Conservation (phyloP, 768 basidiomycete species). For the Boletus rufocinnamomeus region DNA sequence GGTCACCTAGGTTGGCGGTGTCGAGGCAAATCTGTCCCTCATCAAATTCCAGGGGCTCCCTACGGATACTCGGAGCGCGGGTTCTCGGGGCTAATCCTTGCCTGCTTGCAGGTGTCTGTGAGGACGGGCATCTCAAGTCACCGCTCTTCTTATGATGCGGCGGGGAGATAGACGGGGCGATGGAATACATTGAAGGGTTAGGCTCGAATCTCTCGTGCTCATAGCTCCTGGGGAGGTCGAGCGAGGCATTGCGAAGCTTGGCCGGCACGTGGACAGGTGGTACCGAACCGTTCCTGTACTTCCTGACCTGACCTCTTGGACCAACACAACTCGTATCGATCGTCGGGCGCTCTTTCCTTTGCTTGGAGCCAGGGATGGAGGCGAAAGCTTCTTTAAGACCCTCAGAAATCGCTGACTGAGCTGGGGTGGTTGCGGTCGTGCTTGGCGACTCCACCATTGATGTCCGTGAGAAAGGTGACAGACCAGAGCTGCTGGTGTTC, state of each 20-base stretch:
- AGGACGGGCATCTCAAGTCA: conserved; percentile 24
- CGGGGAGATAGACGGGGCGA: conserved; percentile 32
- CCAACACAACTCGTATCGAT: conserved; percentile 36
- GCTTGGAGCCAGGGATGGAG: conserved; percentile 23
- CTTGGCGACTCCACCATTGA: conserved; percentile 29
- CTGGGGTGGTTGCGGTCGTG: conserved; percentile 32
- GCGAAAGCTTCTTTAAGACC: conserved; percentile 9
- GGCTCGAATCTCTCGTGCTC: conserved; percentile 31
- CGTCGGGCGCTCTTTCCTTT: conserved; percentile 34
- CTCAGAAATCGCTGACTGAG: conserved; percentile 26
- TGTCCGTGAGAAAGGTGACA: conserved; percentile 34
- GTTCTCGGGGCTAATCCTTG: conserved; percentile 25
- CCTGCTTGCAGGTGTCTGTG: conserved; percentile 30
- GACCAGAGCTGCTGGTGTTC: conserved; percentile 24
- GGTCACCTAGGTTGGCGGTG: conserved; percentile 32
- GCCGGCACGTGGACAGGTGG: conserved; percentile 33
- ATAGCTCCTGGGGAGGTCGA: conserved; percentile 30
- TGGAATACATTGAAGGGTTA: conserved; percentile 33
- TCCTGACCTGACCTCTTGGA: conserved; percentile 33
- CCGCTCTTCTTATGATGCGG: conserved; percentile 24
- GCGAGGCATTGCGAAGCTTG: conserved; percentile 34
- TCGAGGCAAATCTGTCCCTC: conserved; percentile 35
- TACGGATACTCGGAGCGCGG: conserved; percentile 31
- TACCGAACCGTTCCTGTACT: conserved; percentile 35
- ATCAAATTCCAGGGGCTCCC: conserved; percentile 33